Evolutionary conservation across 305 asterid species (phyloP).

Genomic region (Solanum hybrid): DNA sequence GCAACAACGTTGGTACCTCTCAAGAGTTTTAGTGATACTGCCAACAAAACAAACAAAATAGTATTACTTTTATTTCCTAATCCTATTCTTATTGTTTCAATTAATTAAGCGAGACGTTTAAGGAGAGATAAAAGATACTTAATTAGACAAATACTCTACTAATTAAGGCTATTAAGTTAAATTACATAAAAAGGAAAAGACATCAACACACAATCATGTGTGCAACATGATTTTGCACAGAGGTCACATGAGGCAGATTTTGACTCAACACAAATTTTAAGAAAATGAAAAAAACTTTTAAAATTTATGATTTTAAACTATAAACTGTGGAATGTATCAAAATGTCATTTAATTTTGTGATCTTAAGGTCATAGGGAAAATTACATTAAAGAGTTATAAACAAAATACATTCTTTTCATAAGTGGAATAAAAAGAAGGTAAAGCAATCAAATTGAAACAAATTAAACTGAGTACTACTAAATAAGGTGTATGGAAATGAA

Average conservation of each 20-base stretch:
- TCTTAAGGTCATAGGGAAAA: background rate
- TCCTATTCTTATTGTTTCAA: background rate
- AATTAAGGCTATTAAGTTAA: background rate
- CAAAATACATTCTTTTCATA: background rate
- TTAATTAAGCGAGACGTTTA: background rate
- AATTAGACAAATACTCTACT: background rate
- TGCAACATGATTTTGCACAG: background rate
- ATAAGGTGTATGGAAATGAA: background rate
- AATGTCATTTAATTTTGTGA: background rate
- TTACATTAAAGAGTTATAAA: background rate
- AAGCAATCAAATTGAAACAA: background rate
- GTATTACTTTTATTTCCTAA: background rate
- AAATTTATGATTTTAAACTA: background rate
- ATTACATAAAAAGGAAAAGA: background rate
- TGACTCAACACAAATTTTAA: background rate
- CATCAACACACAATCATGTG: background rate
- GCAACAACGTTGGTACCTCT: conserved; percentile 65
- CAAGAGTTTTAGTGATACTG: conserved; percentile 58
- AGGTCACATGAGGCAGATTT: background rate
- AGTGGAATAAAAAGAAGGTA: background rate
- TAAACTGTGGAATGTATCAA: background rate
- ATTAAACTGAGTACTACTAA: background rate
- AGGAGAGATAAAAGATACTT: background rate
- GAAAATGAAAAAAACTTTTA: background rate
- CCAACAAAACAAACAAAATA: background rate